Evolutionary conservation across 306 rosid genomes (phyloP).

Genomic region (Vachellia pachyceras): DNA sequence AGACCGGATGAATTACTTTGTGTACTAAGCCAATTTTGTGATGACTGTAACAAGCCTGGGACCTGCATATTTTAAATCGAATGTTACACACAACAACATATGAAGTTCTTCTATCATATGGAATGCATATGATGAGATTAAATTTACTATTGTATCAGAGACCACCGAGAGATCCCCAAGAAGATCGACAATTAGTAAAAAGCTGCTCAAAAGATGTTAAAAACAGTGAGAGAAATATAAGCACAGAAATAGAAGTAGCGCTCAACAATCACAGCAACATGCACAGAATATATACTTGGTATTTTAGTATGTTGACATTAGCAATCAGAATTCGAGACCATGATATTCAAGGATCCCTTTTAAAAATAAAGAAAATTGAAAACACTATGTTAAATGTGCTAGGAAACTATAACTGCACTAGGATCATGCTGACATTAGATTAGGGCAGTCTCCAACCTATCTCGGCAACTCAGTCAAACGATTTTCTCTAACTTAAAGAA

Average conservation of each 20-base stretch:
- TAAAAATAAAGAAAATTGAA: constrained; percentile 3
- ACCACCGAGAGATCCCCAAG: constrained; percentile 40
- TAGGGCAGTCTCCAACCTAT: constrained; percentile 26
- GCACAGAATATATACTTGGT: constrained; percentile 27
- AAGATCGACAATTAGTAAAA: constrained; percentile 21
- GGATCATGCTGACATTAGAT: neutral
- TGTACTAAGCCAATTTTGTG: constrained; percentile 82
- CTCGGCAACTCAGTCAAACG: constrained; percentile 24
- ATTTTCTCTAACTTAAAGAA: constrained; percentile 27
- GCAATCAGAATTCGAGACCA: neutral
- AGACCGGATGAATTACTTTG: constrained; percentile 86
- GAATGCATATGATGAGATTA: constrained; percentile 43
- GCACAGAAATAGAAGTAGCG: neutral
- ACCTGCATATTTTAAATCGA: constrained; percentile 63
- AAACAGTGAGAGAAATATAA: constrained; percentile 16
- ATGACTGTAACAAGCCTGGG: constrained; percentile 70
- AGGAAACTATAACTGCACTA: constrained; percentile 29
- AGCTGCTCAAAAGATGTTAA: constrained; percentile 41
- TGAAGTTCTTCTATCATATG: constrained; percentile 22
- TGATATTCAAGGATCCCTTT: neutral
- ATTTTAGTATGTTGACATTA: constrained; percentile 13
- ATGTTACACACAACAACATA: constrained; percentile 43
- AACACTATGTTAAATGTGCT: constrained; percentile 15
- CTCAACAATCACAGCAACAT: constrained; percentile 32
- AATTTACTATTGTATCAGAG: constrained; percentile 33